Evolutionary conservation across 2,329 filamentous ascomycete species (phyloP).

Genomic region (Pseudonectria buxi): DNA sequence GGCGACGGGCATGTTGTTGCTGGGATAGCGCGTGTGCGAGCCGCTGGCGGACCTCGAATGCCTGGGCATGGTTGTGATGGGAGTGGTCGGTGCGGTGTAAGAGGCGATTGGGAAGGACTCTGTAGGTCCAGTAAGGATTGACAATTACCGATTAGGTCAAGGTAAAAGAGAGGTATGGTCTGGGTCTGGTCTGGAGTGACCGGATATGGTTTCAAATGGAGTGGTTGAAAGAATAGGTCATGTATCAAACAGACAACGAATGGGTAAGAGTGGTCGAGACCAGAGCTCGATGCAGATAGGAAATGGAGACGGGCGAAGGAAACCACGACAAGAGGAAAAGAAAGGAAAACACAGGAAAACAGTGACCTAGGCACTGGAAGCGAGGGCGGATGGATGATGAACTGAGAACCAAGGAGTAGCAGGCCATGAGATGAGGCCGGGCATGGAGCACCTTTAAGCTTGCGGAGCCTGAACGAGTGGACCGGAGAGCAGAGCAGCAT

Average conservation of each 20-base stretch:
- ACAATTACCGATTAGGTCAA: conserved; percentile 22
- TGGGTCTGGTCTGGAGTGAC: conserved; percentile 14
- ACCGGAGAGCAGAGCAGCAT: conserved; percentile 16
- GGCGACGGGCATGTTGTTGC: conserved; percentile 30
- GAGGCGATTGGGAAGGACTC: conserved; percentile 6
- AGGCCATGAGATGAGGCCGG: conserved; percentile 18
- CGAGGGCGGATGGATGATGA: conserved; percentile 19
- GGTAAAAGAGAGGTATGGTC: conserved; percentile 12
- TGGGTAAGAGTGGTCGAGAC: conserved; percentile 9
- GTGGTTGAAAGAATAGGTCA: conserved; percentile 7
- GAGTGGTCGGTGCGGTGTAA: conserved; percentile 5
- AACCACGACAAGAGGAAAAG: conserved; percentile 18
- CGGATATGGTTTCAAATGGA: conserved; percentile 12
- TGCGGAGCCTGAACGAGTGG: conserved; percentile 14
- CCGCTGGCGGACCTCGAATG: conserved; percentile 35
- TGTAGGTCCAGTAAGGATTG: conserved; percentile 7
- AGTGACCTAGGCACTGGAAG: conserved; percentile 13
- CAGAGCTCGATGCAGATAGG: conserved; percentile 18
- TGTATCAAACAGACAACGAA: conserved; percentile 10
- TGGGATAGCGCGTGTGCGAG: conserved; percentile 24
- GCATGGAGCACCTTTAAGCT: conserved; percentile 28
- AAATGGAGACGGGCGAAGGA: conserved; percentile 22
- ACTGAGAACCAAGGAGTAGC: conserved; percentile 17
- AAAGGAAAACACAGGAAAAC: conserved; percentile 12
- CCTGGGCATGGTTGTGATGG: conserved; percentile 36